Conservation (phyloP, 1,284 basidiomycete genomes). For the Apiotrichum siamense region DNA sequence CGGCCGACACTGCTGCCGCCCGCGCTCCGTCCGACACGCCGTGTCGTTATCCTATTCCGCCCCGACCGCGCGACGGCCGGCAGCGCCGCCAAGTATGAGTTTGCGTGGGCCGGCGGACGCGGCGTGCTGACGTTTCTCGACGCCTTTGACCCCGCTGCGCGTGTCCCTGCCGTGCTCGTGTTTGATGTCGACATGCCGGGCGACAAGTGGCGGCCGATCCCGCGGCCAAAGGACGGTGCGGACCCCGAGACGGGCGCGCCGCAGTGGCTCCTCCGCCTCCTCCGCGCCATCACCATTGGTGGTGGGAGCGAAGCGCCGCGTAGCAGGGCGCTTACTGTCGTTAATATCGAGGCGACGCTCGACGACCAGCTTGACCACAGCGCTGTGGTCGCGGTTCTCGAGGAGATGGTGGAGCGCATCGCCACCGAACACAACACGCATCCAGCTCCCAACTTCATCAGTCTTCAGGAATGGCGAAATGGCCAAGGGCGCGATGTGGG, state of each 20-base stretch:
- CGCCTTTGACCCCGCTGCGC: not conserved
- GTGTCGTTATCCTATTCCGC: not conserved
- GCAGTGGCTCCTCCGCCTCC: not conserved
- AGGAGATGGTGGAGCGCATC: too few relatives aligned
- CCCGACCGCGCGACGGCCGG: conserved; percentile 12
- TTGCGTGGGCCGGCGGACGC: not conserved
- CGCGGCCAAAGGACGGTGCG: not conserved
- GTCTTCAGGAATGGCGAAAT: too few relatives aligned
- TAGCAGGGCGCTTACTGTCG: not conserved
- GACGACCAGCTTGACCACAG: too few relatives aligned
- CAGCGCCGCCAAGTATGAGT: conserved; percentile 11
- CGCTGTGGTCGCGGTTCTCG: too few relatives aligned
- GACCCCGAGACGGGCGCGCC: not conserved
- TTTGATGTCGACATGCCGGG: not conserved
- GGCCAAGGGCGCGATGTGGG: too few relatives aligned
- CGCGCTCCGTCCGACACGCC: too few relatives aligned
- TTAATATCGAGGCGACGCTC: not conserved
- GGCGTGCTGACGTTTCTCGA: not conserved
- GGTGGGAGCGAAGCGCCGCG: not conserved
- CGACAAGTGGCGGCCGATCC: not conserved
- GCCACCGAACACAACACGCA: too few relatives aligned
- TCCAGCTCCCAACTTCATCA: too few relatives aligned
- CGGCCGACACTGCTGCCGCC: not conserved
- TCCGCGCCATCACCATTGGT: not conserved
- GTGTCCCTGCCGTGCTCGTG: not conserved